Percentiles rank a stretch among this genome's conserved stretches.
phyloP scores from a whole-genome alignment of 441 rosid genomes.

The Populus hybrid region DNA sequence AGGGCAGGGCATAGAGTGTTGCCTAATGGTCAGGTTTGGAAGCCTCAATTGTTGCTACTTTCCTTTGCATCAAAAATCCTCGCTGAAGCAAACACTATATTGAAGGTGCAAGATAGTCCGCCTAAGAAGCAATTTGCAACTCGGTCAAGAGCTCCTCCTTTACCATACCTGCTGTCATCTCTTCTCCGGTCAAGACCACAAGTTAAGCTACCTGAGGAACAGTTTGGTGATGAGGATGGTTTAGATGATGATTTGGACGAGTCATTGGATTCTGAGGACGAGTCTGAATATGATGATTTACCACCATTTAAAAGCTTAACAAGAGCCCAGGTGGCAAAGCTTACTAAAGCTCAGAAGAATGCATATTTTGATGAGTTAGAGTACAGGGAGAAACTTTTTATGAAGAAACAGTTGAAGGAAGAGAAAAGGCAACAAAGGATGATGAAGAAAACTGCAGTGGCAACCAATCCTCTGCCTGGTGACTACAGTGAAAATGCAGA shows the following conservation, averaged over 20 bases:
- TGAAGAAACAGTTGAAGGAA: slow-evolving; percentile 90
- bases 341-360: slow-evolving; percentile 69
- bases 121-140: slow-evolving; percentile 70
- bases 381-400: slow-evolving; percentile 77
- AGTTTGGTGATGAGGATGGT: slow-evolving; percentile 68
- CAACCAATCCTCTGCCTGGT: slow-evolving; percentile 50
- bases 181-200: slow-evolving; percentile 88
- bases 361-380: slow-evolving; percentile 87
- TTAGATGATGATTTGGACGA: slow-evolving; percentile 69
- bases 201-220: slow-evolving; percentile 85
- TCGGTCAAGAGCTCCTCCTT: slow-evolving; percentile 72
- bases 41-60: slow-evolving; percentile 85
- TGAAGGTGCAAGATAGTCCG: slow-evolving; percentile 80
- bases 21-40: slow-evolving; percentile 99
- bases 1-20: slow-evolving; percentile 94
- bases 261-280: slow-evolving; percentile 77
- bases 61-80: slow-evolving; percentile 96
- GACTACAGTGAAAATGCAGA: slow-evolving; percentile 51
- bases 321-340: slow-evolving; percentile 65
- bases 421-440: slow-evolving; percentile 65
- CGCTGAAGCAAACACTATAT: slow-evolving; percentile 82
- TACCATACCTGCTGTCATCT: slow-evolving; percentile 81
- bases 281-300: slow-evolving; percentile 69
- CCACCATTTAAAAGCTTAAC: slow-evolving; percentile 81
- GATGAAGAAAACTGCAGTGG: slow-evolving; percentile 68